These are phyloP conservation scores for Crithidia thermophila DNA, from an alignment of 208 protist species.

Conservation along the genomic window DNA sequence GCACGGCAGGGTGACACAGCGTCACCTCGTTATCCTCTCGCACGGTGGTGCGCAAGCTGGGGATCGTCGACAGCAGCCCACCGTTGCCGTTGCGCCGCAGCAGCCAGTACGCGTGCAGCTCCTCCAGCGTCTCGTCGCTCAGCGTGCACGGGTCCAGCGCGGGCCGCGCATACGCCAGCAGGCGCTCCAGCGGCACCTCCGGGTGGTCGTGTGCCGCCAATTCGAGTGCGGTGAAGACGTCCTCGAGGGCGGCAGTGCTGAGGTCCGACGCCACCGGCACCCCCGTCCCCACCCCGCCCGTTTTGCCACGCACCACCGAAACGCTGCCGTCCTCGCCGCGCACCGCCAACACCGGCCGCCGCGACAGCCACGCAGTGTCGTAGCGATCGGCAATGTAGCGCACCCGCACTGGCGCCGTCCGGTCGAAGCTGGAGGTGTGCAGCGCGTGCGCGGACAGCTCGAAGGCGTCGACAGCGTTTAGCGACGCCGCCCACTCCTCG, in stretches of 20 bases:
- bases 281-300: conserved; percentile 31
- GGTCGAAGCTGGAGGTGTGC: conserved; percentile 18
- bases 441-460: conserved; percentile 26
- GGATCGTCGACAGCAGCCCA: conserved; percentile 64
- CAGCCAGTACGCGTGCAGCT: conserved; percentile 77
- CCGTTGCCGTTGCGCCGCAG: conserved; percentile 53
- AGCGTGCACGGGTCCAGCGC: conserved; percentile 12
- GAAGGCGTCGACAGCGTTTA: conserved; percentile 44
- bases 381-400: conserved; percentile 71
- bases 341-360: conserved; percentile 24
- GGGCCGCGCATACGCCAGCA: conserved; percentile 17
- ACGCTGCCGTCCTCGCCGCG: conserved; percentile 26
- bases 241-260: conserved; percentile 46
- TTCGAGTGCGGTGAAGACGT: conserved; percentile 73
- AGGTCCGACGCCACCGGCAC: conserved; percentile 11
- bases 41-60: conserved; percentile 52
- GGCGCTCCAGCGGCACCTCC: conserved; percentile 54
- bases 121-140: conserved; percentile 42
- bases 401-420: conserved; percentile 25
- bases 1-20: conserved; percentile 49
- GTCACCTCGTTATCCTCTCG: conserved; percentile 66
- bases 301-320: conserved; percentile 49
- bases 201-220: conserved; percentile 41
- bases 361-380: conserved; percentile 64
- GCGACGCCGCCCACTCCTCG: conserved; percentile 48